A percentile compares a stretch with the other conserved stretches of the same genome.
phyloP scores from a whole-genome alignment of 2,329 filamentous ascomycete genomes.

The Colletotrichum sp. region DNA sequence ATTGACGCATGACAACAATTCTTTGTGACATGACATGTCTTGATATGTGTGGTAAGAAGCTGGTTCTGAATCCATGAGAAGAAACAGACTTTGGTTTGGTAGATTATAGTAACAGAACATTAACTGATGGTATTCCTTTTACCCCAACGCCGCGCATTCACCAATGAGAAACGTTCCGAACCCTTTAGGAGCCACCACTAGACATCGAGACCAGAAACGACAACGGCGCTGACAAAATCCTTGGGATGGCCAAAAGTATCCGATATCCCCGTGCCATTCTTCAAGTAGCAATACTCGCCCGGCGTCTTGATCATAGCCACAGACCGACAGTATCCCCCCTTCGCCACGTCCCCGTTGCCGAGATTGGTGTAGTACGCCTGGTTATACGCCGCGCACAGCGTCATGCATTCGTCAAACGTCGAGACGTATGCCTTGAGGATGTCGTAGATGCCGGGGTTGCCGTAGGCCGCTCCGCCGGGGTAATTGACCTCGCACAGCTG shows the following conservation, averaged over 20 bases:
- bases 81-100: not conserved
- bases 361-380: not conserved
- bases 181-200: not conserved
- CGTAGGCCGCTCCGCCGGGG: constrained; percentile 4
- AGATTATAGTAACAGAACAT: not conserved
- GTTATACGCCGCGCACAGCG: constrained; percentile 23
- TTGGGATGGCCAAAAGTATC: constrained; percentile 10
- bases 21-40: not conserved
- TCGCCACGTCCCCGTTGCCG: not conserved
- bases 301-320: constrained; percentile 23
- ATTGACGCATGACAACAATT: not conserved
- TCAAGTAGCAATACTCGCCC: constrained; percentile 26
- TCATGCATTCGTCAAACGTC: constrained; percentile 25
- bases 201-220: not conserved
- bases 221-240: constrained; percentile 16
- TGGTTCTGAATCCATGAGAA: not conserved
- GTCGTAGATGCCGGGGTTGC: constrained; percentile 22
- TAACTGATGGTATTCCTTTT: not conserved
- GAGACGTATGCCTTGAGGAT: constrained; percentile 24
- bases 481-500: constrained; percentile 25
- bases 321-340: constrained; percentile 15
- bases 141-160: not conserved
- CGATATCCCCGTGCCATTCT: constrained; percentile 24
- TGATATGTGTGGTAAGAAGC: not conserved
- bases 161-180: not conserved